Conservation (phyloP, 83 land plant species). For the Picea abies region DNA sequence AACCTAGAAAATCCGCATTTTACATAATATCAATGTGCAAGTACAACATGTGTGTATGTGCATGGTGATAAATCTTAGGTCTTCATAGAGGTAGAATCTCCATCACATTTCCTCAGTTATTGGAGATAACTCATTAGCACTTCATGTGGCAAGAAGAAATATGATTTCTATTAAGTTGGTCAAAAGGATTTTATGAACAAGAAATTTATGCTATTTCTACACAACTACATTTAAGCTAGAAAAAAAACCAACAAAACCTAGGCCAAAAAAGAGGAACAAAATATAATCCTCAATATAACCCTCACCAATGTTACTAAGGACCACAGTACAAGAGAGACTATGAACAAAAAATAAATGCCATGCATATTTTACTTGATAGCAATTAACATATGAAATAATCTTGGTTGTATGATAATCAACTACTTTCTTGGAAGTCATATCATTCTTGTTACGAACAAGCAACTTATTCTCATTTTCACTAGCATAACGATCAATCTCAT, state of each 20-base stretch:
- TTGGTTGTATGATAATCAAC: slow-evolving; percentile 69
- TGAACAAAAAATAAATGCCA: background rate
- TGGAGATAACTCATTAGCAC: background rate
- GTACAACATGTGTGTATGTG: background rate
- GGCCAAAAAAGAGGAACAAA: no score
- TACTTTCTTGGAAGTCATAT: slow-evolving; percentile 61
- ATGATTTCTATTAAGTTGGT: no score
- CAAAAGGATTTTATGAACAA: no score
- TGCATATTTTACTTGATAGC: background rate
- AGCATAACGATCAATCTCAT: slow-evolving; percentile 73
- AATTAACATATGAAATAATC: slow-evolving; percentile 22
- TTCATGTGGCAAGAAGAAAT: no score
- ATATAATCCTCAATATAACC: no score
- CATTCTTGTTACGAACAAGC: slow-evolving; percentile 75
- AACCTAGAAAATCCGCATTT: no score
- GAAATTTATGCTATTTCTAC: no score
- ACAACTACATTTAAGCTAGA: no score
- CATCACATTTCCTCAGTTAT: background rate
- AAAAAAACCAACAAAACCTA: no score
- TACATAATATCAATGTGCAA: background rate
- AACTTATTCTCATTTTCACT: slow-evolving; percentile 79
- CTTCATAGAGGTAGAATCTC: background rate
- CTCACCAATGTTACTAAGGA: no score
- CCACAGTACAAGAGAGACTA: no score
- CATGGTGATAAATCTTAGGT: background rate